Conservation (phyloP, 2,329 filamentous ascomycete genomes). For the Pseudocercospora fuligena region DNA sequence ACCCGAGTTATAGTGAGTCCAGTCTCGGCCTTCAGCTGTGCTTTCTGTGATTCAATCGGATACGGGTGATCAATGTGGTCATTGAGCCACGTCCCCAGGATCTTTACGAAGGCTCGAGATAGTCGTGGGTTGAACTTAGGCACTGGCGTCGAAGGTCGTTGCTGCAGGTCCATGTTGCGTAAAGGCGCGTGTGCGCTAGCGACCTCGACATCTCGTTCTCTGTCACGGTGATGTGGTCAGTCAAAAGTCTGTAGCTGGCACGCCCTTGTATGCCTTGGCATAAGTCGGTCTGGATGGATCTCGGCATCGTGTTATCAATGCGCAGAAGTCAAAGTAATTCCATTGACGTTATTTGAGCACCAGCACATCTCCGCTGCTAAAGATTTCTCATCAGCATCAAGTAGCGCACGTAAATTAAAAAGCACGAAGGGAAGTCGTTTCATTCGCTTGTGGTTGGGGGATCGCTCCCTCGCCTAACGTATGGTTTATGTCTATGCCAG, state of each 20-base stretch:
- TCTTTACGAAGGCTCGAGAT: background rate
- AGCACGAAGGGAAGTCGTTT: background rate
- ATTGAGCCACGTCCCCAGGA: background rate
- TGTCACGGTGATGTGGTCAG: background rate
- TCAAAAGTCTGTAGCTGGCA: background rate
- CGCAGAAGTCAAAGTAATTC: too few relatives aligned
- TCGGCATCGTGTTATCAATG: too few relatives aligned
- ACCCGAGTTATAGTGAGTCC: background rate
- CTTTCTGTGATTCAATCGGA: background rate
- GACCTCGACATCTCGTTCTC: background rate
- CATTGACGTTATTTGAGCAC: too few relatives aligned
- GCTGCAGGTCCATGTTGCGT: conserved; percentile 42
- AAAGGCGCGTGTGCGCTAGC: background rate
- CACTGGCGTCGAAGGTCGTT: conserved; percentile 31
- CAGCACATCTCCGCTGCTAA: background rate
- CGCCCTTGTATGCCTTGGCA: background rate
- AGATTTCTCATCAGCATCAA: background rate
- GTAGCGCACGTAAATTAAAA: background rate
- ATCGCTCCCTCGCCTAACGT: background rate
- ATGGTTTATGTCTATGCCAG: background rate
- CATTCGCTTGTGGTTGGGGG: background rate
- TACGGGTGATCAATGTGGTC: background rate
- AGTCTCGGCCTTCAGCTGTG: background rate
- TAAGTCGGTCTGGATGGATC: too few relatives aligned
- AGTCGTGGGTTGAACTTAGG: background rate